Base-by-base conservation (phyloP, 495 filamentous ascomycete species). In the Penicillium soppii region DNA sequence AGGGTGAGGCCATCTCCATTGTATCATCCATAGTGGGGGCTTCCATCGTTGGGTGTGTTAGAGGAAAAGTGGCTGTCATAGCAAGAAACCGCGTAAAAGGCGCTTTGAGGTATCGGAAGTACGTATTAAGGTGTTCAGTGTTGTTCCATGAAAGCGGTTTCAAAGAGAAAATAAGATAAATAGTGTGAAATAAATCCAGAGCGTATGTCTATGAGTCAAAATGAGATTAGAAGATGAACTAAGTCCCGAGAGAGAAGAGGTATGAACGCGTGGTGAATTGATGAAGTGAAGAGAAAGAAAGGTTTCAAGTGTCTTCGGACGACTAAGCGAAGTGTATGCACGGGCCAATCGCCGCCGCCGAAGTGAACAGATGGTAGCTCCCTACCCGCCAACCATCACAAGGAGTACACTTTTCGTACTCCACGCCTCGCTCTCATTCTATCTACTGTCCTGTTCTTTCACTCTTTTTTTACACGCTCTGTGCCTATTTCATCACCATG, bases 1-100 rank as follows among this genome's bases (percentile, higher is more conserved):
- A 74, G 22, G 74, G 74, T 35, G 75, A 75, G 15, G 70, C 76
- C 66, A 81, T 74, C 50, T 80, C 80, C 81, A 86, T 85, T 40
- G 65, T 70, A 43, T 77, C 72, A 39, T 76, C 72, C 22, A 61
- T 46, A 17, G 48, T 44, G n/a, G 71, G 68, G n/a, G 67, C 59
- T 37, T 76, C 72, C 73, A 76, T 77, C 26, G 59, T 53, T 37
- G 68, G 27, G 58, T 70, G 65, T 25, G 58, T 27, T 29, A 72
- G 43, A 21, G 71, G 63, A 23, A 65, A 59, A 33, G 63, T 47
- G 19, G 72, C 52, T 54, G 69, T 75, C 72, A 77, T 77, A 40
- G 57, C 66, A 67, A 55, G 40, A 53, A 59, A 49, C 52, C 43
- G 52, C 56, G 56, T 55, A 39, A 47, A 43, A 56, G 16, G 44